These are phyloP conservation scores for Coprinellus aureogranulatus DNA, from an alignment of 768 basidiomycete species.

Conservation along the genomic window DNA sequence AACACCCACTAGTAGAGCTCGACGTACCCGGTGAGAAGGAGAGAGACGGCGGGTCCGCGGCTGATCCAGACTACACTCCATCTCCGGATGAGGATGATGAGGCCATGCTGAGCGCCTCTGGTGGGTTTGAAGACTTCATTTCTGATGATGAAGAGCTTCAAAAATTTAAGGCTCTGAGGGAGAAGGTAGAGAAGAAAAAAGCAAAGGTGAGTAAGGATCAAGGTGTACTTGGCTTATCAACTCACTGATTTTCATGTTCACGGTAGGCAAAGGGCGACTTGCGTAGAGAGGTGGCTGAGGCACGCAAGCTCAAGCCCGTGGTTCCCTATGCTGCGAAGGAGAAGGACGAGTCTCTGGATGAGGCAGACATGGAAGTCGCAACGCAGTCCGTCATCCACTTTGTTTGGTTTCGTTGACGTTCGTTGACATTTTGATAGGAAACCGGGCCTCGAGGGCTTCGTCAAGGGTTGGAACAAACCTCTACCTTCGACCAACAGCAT, in stretches of 20 bases:
- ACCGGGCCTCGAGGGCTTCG: not conserved
- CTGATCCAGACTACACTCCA: too few relatives aligned
- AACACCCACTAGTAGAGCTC: not conserved
- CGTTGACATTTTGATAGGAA: not conserved
- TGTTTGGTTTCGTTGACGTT: not conserved
- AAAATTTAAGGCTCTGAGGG: too few relatives aligned
- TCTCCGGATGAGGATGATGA: too few relatives aligned
- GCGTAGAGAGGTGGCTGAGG: not conserved
- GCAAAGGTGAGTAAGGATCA: too few relatives aligned
- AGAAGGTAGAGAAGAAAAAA: too few relatives aligned
- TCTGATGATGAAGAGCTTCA: too few relatives aligned
- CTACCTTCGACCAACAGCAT: too few relatives aligned
- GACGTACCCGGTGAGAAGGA: too few relatives aligned
- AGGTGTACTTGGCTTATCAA: too few relatives aligned
- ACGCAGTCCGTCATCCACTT: not conserved
- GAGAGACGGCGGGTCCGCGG: too few relatives aligned
- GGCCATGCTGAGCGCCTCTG: too few relatives aligned
- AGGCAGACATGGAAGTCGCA: not conserved
- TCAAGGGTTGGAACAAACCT: not conserved
- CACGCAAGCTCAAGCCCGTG: not conserved
- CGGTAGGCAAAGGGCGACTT: not conserved
- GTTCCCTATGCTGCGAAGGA: not conserved
- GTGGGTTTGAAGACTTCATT: too few relatives aligned
- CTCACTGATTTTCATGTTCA: not conserved
- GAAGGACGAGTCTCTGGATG: not conserved